Conservation (phyloP, 345 rosid species). For the Sapria himalayana region DNA sequence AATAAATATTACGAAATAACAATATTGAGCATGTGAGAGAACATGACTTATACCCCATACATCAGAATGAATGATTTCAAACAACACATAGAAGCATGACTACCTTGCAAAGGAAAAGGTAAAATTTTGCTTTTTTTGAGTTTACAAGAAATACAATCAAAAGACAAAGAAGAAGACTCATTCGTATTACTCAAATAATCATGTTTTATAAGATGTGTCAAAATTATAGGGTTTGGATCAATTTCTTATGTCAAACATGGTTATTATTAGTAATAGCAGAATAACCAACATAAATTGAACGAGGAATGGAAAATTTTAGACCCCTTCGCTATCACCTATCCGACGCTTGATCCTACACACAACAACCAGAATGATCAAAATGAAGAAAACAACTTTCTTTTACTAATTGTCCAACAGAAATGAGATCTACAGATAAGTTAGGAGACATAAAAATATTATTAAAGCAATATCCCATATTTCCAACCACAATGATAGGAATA, state of each 20-base stretch:
- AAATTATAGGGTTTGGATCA: neutral
- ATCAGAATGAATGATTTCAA: neutral
- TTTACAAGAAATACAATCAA: neutral
- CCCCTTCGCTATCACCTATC: no score
- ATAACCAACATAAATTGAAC: neutral
- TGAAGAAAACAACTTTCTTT: neutral
- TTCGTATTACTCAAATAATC: neutral
- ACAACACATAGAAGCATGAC: no score
- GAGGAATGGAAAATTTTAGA: neutral
- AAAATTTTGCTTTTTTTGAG: neutral
- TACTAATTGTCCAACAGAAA: no score
- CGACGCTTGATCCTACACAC: neutral
- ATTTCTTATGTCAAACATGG: neutral
- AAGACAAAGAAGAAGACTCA: neutral
- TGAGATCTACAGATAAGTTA: neutral
- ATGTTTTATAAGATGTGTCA: neutral
- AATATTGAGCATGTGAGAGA: neutral
- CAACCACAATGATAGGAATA: neutral
- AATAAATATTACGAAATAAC: neutral
- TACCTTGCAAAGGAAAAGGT: neutral
- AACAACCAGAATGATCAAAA: neutral
- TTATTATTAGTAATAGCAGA: neutral
- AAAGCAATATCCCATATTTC: neutral
- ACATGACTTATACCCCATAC: neutral
- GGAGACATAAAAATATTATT: neutral